Conservation (phyloP, 1,284 basidiomycete species). For the Marasmius fiardii region DNA sequence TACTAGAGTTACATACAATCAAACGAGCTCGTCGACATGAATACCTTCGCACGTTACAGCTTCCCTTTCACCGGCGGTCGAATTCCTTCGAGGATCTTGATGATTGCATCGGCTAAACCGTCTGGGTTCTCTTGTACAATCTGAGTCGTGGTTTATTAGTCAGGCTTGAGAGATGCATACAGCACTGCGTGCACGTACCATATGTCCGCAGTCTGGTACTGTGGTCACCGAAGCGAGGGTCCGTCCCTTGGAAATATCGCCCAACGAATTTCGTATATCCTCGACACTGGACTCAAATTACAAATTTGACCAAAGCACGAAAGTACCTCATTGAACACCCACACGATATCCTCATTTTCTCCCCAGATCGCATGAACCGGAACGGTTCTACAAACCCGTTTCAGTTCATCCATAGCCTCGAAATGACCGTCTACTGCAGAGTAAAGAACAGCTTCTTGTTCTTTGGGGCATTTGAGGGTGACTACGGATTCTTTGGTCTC, state of each 20-base stretch:
- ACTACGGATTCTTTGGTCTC: constrained; percentile 27
- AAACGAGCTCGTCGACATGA: too few species aligned
- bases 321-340: too few species aligned
- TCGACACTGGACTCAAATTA: constrained; percentile 28
- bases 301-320: constrained; percentile 2
- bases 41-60: neutral
- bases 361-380: constrained; percentile 43
- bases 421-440: constrained; percentile 39
- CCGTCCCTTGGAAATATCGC: constrained; percentile 32
- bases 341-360: constrained; percentile 33
- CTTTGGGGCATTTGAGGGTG: constrained; percentile 35
- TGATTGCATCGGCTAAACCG: neutral
- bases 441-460: constrained; percentile 40
- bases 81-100: neutral
- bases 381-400: constrained; percentile 26
- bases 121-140: constrained; percentile 1
- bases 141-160: too few species aligned
- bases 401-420: constrained; percentile 30
- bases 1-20: too few species aligned
- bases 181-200: constrained; percentile 24
- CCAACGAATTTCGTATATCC: constrained; percentile 37
- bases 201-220: constrained; percentile 38
- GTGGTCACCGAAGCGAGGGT: constrained; percentile 35
- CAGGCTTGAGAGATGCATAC: too few species aligned
- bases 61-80: neutral